These are phyloP conservation scores for Botrytis deweyae DNA, from an alignment of 2,329 filamentous ascomycete species.

Conservation along the genomic window DNA sequence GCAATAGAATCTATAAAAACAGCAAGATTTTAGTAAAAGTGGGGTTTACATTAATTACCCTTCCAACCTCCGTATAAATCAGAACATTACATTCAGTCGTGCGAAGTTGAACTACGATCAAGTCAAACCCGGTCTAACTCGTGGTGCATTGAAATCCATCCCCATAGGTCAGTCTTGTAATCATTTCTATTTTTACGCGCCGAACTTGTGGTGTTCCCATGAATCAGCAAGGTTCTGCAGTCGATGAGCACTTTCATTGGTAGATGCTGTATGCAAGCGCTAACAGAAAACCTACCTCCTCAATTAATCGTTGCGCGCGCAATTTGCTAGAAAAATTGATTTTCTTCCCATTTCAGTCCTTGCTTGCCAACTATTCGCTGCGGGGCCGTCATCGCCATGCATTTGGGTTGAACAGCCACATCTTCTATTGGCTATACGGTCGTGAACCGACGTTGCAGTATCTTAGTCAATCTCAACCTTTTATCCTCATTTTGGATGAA, in stretches of 20 bases:
- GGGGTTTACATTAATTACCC: too few species aligned
- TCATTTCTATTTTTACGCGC: constrained; percentile 22
- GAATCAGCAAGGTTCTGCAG: constrained; percentile 18
- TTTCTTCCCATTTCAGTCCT: constrained; percentile 3
- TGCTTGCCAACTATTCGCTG: constrained; percentile 15
- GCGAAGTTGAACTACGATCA: neutral
- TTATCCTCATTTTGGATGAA: constrained; percentile 1
- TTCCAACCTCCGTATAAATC: too few species aligned
- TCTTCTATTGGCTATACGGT: constrained; percentile 9
- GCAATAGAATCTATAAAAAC: too few species aligned
- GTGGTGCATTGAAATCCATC: neutral
- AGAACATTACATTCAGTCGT: constrained; percentile 21
- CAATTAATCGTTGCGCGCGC: constrained; percentile 21
- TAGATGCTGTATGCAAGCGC: constrained; percentile 18
- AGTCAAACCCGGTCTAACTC: constrained; percentile 13
- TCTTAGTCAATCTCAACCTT: constrained; percentile 3
- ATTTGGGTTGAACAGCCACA: constrained; percentile 4
- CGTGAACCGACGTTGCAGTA: constrained; percentile 8
- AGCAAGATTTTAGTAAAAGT: too few species aligned
- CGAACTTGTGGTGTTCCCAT: constrained; percentile 1
- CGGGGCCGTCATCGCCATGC: neutral
- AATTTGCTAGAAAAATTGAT: constrained; percentile 11
- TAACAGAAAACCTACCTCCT: neutral
- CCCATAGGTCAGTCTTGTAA: neutral
- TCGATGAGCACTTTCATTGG: constrained; percentile 14